Base-by-base conservation (phyloP, 306 rosid genomes). In the Prosopis cineraria region DNA sequence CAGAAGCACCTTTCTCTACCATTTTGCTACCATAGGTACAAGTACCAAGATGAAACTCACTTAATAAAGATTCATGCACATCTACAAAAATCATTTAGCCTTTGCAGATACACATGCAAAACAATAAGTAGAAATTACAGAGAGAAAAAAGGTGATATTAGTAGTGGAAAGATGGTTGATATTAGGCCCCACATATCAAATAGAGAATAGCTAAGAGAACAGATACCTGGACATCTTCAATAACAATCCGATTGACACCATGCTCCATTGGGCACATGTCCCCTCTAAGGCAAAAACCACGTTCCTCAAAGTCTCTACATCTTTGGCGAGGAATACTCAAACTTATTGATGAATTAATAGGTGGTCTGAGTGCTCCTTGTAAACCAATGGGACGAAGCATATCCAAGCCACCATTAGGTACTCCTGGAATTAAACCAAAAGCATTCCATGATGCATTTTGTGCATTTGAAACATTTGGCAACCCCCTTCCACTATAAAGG, bases 241-340 rank as follows among this genome's bases (percentile, higher is more conserved):
- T 80, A 79, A 96, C 99, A 80, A 96, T 96, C 56, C 99, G 98
- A 79, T 96, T 91, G 68, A 93, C 88, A 47, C 99, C 99, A 41
- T 96, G 99, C 82, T 96, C 99, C 99, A 96, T 96, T 22, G 98
- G 99, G 67, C 99, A 96, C 93, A 96, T 93, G 85, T 96, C 99
- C 80, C 99, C 99, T 90, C 99, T 90, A 27, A 96, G 89, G 84
- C 99, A 96, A 85, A 90, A 96, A 55, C 99, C 99, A 66, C 97
- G 98, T 85, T 96, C 99, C 96, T 96, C 99, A 83, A 96, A 96
- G 80, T 96, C 99, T 90, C 99, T 90, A 81, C 99, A 96, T 80
- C 99, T 79, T 80, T 88, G 99, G 50, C 84, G 97, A 78, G 94
- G 90, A 65, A 96, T 86, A 48, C 89, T 93, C 77, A 88, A 86